Evolutionary conservation across 75 land plant species (phyloP).

Genomic region (Sequoia sempervirens): DNA sequence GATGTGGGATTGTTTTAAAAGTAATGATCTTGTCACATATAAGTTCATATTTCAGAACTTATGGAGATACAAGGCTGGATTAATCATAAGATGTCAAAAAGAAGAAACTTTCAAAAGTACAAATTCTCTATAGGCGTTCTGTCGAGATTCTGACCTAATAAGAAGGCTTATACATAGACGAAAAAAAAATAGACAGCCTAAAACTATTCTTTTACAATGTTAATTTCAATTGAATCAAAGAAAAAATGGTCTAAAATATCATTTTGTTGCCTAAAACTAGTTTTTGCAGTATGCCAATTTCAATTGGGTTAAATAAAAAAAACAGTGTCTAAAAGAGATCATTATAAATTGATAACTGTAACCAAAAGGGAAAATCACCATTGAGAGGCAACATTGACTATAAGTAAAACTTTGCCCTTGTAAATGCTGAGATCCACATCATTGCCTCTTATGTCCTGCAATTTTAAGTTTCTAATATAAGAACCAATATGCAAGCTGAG

Average conservation of each 20-base stretch:
- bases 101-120: background rate
- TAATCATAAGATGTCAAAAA: too few relatives aligned
- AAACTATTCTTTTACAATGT: background rate
- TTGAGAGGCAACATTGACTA: constrained; percentile 89
- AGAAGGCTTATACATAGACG: too few relatives aligned
- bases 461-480: background rate
- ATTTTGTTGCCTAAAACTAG: background rate
- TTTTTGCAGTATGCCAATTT: background rate
- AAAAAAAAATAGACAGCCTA: background rate
- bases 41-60: background rate
- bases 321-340: background rate
- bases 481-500: background rate
- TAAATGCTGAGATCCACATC: constrained; percentile 74
- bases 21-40: too few relatives aligned
- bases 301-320: background rate
- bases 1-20: too few relatives aligned
- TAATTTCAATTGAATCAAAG: background rate
- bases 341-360: background rate
- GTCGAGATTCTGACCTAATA: too few relatives aligned
- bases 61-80: background rate
- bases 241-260: background rate
- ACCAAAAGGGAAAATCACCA: constrained; percentile 37
- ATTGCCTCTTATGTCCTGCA: constrained; percentile 65
- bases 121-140: too few relatives aligned
- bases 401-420: constrained; percentile 74